A percentile compares a stretch with the other conserved stretches of the same genome.
phyloP scores from a whole-genome alignment of 805 yeast species.

The Candida suzukii region DNA sequence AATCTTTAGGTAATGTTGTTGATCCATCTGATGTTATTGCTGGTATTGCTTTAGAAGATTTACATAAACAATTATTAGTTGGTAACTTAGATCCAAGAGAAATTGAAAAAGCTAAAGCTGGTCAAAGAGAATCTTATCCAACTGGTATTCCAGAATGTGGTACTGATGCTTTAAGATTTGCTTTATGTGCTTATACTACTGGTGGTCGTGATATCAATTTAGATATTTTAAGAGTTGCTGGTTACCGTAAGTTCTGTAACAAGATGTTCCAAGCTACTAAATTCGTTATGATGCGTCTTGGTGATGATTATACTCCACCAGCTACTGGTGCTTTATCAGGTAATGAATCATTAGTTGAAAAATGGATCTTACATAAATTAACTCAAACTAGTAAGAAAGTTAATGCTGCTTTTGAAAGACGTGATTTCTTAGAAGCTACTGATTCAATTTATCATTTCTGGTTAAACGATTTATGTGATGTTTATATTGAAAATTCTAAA shows the following conservation, averaged over 20 bases:
- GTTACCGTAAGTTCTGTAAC: constrained; percentile 99
- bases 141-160: constrained; percentile 99
- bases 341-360: constrained; percentile 85
- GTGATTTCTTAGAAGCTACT: constrained; percentile 88
- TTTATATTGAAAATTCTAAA: constrained; percentile 96
- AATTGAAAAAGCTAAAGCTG: constrained; percentile 76
- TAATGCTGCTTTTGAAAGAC: constrained; percentile 62
- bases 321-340: constrained; percentile 55
- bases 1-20: constrained; percentile 92
- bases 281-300: constrained; percentile 89
- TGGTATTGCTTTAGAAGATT: constrained; percentile 74
- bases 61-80: constrained; percentile 65
- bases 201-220: constrained; percentile 98
- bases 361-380: constrained; percentile 91
- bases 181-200: constrained; percentile 95
- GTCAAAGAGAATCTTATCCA: constrained; percentile 88
- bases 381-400: constrained; percentile 60
- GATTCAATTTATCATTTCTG: constrained; percentile 87
- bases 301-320: constrained; percentile 82
- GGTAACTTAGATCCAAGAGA: constrained; percentile 92
- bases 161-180: constrained; percentile 97
- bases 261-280: constrained; percentile 98
- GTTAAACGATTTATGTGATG: constrained; percentile 93
- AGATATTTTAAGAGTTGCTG: constrained; percentile 94
- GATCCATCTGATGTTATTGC: constrained; percentile 92